Evolutionary conservation across 371 early-diverging fungal genomes (phyloP).

Genomic region (Zopfochytrium polystomum): DNA sequence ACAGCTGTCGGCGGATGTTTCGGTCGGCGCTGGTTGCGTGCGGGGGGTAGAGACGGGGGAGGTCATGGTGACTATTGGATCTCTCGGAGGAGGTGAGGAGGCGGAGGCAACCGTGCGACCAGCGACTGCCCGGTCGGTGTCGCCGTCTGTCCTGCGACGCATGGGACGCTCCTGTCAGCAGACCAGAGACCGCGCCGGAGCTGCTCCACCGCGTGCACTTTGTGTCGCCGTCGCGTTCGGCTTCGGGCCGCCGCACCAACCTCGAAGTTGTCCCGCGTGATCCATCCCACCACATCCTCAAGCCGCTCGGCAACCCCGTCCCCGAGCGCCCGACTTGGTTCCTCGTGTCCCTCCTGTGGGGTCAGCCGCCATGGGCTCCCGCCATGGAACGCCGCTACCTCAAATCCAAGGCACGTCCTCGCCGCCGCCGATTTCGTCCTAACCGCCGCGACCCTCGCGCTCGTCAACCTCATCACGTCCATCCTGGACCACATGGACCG

Average conservation of each 20-base stretch:
- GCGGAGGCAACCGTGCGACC: no score
- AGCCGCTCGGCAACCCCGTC: slow-evolving; percentile 9
- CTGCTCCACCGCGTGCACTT: not conserved
- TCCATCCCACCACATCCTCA: slow-evolving; percentile 4
- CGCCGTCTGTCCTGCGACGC: no score
- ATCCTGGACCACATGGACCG: slow-evolving; percentile 22
- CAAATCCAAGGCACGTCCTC: slow-evolving; percentile 9
- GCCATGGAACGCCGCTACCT: slow-evolving; percentile 20
- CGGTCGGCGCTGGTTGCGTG: no score
- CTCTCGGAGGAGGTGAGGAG: no score
- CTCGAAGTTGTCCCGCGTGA: not conserved
- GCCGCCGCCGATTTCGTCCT: not conserved
- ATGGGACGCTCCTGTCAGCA: no score
- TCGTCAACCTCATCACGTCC: slow-evolving; percentile 1
- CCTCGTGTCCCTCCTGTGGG: slow-evolving; percentile 12
- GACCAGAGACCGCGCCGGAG: slow-evolving; percentile 2
- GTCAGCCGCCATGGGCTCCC: slow-evolving; percentile 24
- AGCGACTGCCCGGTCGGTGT: no score
- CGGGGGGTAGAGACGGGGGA: no score
- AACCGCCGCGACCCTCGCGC: not conserved
- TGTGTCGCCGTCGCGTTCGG: not conserved
- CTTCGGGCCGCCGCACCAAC: not conserved
- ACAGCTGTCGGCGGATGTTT: no score
- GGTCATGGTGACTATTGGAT: no score
- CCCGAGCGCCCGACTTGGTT: no score